Evolutionary conservation across 1,284 basidiomycete genomes (phyloP), one percentile per base, ranked within the genome.

Genomic region (Heliocybe sulcata): DNA sequence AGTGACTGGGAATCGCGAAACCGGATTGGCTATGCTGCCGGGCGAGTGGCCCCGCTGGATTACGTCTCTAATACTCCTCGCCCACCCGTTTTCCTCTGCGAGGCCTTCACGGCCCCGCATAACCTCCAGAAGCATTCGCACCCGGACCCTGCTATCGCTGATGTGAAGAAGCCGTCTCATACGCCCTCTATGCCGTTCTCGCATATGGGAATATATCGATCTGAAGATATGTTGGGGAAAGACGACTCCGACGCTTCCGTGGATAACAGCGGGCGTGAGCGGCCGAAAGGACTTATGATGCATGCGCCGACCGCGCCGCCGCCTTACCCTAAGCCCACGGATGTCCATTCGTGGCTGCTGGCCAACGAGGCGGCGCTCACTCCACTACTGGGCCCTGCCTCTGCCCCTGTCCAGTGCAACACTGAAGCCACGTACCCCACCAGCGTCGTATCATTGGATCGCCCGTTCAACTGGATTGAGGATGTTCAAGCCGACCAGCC

Each of bases 321-420:
- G 26, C 52, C 35, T 22, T 53, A 22, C 19, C 52, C 52, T 20
- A 42, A 45, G 38, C 35, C 27, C 23, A 35, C 38, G n/a, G 52
- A 27, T 22, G 47, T 49, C 11, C 47, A 49, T 20, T 49, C 47
- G 27, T 49, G 47, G 47, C 6, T 49, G 25, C 6, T 6, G 23
- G 54, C 58, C 22, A 54, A 52, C 19, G 53, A 55, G 29, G 29
- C 50, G 47, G 54, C 55, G 27, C 52, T 50, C 42, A 55, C 54
- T 6, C 59, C 51, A 29, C 16, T 47, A 26, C 27, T 35, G 12
- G 54, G 56, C 20, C 52, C 42, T n/a, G 26, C 54, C 20, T 50
- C 51, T 22, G 35, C 3, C 14, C 52, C 58, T 35, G 33, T 48
- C 16, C 53, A 55, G 22, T 48, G 48, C 25, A 54, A 26, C 22